Evolutionary conservation across 257 asterid genomes (phyloP), one percentile per base, ranked within the genome.

Genomic region (Schizonepeta tenuifolia): DNA sequence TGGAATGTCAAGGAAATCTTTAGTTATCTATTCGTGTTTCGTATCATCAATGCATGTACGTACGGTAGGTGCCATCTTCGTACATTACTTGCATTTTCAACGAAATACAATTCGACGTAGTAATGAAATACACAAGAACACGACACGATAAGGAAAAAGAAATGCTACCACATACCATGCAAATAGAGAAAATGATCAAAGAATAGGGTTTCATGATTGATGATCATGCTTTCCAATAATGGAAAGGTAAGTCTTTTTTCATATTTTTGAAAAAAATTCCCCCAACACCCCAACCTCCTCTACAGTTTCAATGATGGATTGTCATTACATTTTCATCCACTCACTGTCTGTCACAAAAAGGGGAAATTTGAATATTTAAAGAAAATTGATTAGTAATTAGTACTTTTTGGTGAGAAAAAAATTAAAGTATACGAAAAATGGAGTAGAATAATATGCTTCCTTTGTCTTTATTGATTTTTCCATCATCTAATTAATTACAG

Each of bases 401-500:
- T 64, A 28, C 78, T 69, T 77, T 83, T 62, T 49, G 72, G 82
- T 72, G 80, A 71, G 84, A 63, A 64, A 71, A 69, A 58, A 64
- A 76, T 78, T 53, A 61, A 69, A 77, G 85, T 71, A 78, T 11
- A 69, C 49, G 73, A 24, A 63, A 74, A 67, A 72, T 71, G 69
- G 78, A 80, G 82, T 59, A 70, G 73, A 80, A 76, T 77, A 78
- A 78, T 78, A 73, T 81, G 82, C 47, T 56, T 70, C 54, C 67
- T 63, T 75, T 76, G 60, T 69, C 87, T 76, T 17, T 78, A 8
- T 38, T 38, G 43, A 31, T 81, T 84, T 65, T 82, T 75, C 71
- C 85, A 75, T 77, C 83, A 71, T 71, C 84, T 84, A 87, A 80
- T 82, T 84, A 87, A 82, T 82, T 81, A 76, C 87, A 63, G 61